Percentiles rank a stretch among this genome's conserved stretches.
These are phyloP conservation scores for Tetraselmis striata DNA, from an alignment of 139 green algal species.

Conservation along the genomic window DNA sequence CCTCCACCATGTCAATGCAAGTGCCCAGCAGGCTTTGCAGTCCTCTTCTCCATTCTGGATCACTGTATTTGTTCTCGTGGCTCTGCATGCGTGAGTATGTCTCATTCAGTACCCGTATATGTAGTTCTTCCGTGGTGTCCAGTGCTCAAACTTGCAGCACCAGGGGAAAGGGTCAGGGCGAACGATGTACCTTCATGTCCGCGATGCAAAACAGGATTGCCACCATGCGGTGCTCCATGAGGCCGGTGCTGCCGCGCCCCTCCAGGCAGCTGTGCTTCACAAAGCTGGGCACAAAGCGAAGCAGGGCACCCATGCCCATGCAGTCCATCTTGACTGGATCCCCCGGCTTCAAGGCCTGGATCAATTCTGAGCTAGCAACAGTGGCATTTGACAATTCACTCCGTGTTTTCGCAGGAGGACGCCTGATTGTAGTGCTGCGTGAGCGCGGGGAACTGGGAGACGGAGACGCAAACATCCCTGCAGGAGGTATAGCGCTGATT, in stretches of 20 bases:
- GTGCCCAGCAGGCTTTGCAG: not conserved
- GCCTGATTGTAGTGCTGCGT: not conserved
- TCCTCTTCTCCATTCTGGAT: not conserved
- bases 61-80: not conserved
- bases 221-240: not conserved
- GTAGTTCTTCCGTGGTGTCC: no score
- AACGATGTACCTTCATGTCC: not conserved
- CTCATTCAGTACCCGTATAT: no score
- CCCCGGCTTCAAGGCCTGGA: not conserved
- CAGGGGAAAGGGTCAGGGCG: no score
- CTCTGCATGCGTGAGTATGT: no score
- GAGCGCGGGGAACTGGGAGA: no score
- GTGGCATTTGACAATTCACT: no score
- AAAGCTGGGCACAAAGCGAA: not conserved
- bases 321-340: not conserved
- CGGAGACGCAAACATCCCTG: no score
- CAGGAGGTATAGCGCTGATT: no score
- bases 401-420: no score
- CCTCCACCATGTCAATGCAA: not conserved
- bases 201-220: not conserved
- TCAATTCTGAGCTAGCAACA: no score
- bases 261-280: not conserved
- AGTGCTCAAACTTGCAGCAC: no score
- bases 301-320: not conserved
- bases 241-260: not conserved